Evolutionary conservation across 352 stramenopile genomes (phyloP).

Genomic region (Phytophthora citricola): DNA sequence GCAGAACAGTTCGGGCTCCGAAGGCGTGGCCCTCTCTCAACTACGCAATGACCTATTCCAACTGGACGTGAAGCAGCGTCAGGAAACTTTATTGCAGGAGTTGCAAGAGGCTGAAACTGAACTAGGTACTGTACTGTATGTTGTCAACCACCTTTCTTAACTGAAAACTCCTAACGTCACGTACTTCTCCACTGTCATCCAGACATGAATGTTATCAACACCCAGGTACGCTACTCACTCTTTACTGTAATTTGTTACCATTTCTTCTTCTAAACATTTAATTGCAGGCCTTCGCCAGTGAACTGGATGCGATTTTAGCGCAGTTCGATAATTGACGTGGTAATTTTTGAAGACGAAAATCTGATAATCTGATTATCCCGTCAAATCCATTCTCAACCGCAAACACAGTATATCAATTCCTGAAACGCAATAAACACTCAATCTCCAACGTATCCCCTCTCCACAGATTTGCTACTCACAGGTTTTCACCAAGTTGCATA

Average conservation of each 20-base stretch:
- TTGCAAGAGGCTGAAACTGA: slow-evolving; percentile 41
- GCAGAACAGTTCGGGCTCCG: neutral
- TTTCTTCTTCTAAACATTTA: neutral
- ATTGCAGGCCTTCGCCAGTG: slow-evolving; percentile 44
- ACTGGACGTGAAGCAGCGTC: slow-evolving; percentile 57
- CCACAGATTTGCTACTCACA: neutral
- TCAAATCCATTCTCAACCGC: neutral
- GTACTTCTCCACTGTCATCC: neutral
- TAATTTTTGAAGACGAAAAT: slow-evolving; percentile 23
- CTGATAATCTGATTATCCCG: slow-evolving; percentile 31
- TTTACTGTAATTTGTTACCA: neutral
- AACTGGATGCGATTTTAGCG: slow-evolving; percentile 60
- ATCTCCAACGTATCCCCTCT: neutral
- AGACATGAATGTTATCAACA: slow-evolving; percentile 56
- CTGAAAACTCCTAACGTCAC: no score
- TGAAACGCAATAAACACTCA: neutral
- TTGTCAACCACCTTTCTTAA: no score
- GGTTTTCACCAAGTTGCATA: slow-evolving; percentile 2
- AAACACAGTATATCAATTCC: neutral
- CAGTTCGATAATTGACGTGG: slow-evolving; percentile 40
- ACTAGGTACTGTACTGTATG: slow-evolving; percentile 29
- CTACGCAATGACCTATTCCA: slow-evolving; percentile 61
- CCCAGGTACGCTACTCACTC: slow-evolving; percentile 38
- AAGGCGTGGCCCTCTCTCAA: slow-evolving; percentile 23
- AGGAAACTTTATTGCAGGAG: slow-evolving; percentile 45